Evolutionary conservation across 495 filamentous ascomycete genomes (phyloP).

Genomic region (Thermothielavioides terrestris): DNA sequence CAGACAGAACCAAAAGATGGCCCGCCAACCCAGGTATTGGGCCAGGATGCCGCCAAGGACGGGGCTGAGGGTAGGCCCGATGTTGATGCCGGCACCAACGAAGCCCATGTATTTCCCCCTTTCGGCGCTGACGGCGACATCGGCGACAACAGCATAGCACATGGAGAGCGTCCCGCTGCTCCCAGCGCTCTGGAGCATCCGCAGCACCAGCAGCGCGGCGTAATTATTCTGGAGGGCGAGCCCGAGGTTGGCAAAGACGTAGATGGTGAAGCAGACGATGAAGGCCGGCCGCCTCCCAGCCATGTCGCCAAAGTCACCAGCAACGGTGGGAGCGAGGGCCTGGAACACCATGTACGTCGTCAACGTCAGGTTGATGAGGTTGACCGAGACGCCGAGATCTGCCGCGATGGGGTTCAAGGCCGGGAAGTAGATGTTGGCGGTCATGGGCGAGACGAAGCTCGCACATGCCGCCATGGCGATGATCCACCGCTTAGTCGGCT

Average conservation of each 20-base stretch:
- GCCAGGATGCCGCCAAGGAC: slow-evolving; percentile 57
- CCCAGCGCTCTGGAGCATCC: slow-evolving; percentile 56
- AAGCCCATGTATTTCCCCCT: slow-evolving; percentile 53
- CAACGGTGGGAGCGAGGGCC: slow-evolving; percentile 49
- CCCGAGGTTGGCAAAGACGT: slow-evolving; percentile 54
- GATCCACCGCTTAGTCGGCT: slow-evolving; percentile 48
- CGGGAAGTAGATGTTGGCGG: slow-evolving; percentile 75
- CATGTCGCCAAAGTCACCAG: slow-evolving; percentile 53
- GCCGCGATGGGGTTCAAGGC: slow-evolving; percentile 50
- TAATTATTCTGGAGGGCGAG: slow-evolving; percentile 54
- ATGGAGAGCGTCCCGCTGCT: slow-evolving; percentile 50
- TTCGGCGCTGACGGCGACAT: slow-evolving; percentile 50
- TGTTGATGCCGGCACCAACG: slow-evolving; percentile 40
- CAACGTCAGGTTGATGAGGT: slow-evolving; percentile 58
- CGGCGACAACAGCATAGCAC: slow-evolving; percentile 52
- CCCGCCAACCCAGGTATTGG: slow-evolving; percentile 58
- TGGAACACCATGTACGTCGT: slow-evolving; percentile 60
- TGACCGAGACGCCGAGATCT: slow-evolving; percentile 49
- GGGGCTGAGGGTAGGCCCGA: slow-evolving; percentile 51
- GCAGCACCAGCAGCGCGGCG: slow-evolving; percentile 50
- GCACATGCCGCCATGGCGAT: slow-evolving; percentile 57
- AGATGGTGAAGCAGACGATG: slow-evolving; percentile 49
- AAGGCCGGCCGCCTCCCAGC: slow-evolving; percentile 53
- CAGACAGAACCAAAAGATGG: slow-evolving; percentile 67
- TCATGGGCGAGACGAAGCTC: slow-evolving; percentile 64